Base-by-base conservation (phyloP, 768 basidiomycete genomes). In the Stropharia rugosoannulata region DNA sequence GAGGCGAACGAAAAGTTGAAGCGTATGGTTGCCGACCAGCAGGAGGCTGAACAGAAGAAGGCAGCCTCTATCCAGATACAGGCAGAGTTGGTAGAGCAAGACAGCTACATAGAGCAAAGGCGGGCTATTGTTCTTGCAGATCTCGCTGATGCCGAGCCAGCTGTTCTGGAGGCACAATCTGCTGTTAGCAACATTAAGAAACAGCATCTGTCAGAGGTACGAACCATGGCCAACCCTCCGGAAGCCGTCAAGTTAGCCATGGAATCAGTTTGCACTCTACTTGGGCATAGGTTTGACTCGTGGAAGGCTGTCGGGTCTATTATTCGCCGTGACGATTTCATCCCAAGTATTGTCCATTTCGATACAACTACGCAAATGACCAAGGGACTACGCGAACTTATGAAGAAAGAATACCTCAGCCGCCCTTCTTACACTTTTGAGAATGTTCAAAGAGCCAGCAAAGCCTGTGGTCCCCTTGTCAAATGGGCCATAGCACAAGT, bases 401-500 rank as follows among this genome's bases (percentile, higher is more conserved):
- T 99, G 92, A 93, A 90, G 76, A 85, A 78, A 61, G 95, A 98
- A 53, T 99, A 93, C 80, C 78, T 99, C 61, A 90, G 88, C 62
- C 85, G 90, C 18, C 89, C 95, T 0, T 84, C 87, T 3, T 99
- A 87, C 77, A 98, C 93, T 70, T 98, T 93, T 67, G 97, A 98
- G 70, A 90, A 81, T 4, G 95, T 98, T 38, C 89, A 98, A 65
- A 87, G 90, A 53, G 97, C 97, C 22, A 95, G 92, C 72, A 92
- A 88, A 75, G 97, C 97, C 27, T 98, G 96, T 67, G 97, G 97
- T 25, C 97, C 97, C 9, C 85, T 99, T 47, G 95, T 96, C 60
- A 97, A 98, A 73, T 98, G 97, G 97, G 96, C 86, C 9, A 81
- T 98, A 54, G 97, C 97, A 1, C 97, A 99, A 75, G 94, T 98